Conservation (phyloP, 2,329 filamentous ascomycete genomes). For the Diaporthe helianthi region DNA sequence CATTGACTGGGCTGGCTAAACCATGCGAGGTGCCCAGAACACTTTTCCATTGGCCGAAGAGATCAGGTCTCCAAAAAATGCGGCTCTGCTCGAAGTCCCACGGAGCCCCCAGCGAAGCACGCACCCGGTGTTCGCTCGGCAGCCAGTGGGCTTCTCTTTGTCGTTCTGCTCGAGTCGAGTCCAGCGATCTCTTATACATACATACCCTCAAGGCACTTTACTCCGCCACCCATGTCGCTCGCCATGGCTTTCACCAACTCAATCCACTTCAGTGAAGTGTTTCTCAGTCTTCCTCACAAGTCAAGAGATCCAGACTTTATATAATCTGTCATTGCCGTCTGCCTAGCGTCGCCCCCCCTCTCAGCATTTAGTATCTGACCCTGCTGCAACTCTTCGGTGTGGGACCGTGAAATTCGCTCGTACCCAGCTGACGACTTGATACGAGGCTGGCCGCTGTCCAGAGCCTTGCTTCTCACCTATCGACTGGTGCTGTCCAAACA, state of each 20-base stretch:
- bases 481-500: not conserved
- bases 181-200: constrained; percentile 34
- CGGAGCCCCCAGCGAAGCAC: constrained; percentile 5
- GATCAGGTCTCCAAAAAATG: constrained; percentile 20
- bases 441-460: constrained; percentile 23
- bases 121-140: not conserved
- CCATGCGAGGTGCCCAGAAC: not conserved
- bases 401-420: not conserved
- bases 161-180: constrained; percentile 24
- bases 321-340: constrained; percentile 23
- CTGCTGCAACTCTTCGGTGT: not conserved
- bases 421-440: not conserved
- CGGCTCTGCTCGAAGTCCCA: constrained; percentile 30
- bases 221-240: constrained; percentile 30
- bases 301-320: not conserved
- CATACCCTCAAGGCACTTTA: constrained; percentile 31
- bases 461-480: constrained; percentile 20
- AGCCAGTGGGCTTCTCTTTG: not conserved
- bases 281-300: not conserved
- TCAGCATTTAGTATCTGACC: constrained; percentile 6
- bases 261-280: constrained; percentile 20
- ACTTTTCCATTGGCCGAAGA: constrained; percentile 10
- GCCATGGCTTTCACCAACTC: constrained; percentile 25
- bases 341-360: constrained; percentile 14
- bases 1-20: constrained; percentile 10